Conservation (phyloP, 371 early-diverging fungal genomes). For the Circinella umbellata region DNA sequence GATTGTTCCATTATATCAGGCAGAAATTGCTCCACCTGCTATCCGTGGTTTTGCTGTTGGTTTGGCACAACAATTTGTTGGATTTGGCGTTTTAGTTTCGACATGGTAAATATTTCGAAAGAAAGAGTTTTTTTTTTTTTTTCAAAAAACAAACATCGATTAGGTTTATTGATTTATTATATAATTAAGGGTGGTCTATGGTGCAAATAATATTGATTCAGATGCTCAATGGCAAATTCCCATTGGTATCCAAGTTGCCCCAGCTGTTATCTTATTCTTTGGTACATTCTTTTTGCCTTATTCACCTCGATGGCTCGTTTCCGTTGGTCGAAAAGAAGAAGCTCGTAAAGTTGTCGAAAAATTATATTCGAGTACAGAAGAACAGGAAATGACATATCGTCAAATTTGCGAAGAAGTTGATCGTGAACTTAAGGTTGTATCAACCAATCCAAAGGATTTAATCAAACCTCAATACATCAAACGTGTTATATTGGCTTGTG, state of each 20-base stretch:
- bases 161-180: neutral
- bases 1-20: constrained; percentile 51
- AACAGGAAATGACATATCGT: constrained; percentile 55
- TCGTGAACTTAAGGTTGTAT: constrained; percentile 53
- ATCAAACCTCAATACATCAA: constrained; percentile 31
- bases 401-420: constrained; percentile 48
- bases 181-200: constrained; percentile 38
- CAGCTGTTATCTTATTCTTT: constrained; percentile 41
- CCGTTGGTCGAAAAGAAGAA: constrained; percentile 42
- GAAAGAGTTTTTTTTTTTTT: neutral
- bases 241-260: constrained; percentile 39
- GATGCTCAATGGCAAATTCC: constrained; percentile 49
- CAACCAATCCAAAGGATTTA: constrained; percentile 76
- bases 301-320: constrained; percentile 61
- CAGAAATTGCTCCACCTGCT: constrained; percentile 48
- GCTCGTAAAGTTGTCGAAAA: constrained; percentile 34
- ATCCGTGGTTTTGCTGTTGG: constrained; percentile 39
- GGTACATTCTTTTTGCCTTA: constrained; percentile 56
- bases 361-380: constrained; percentile 36
- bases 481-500: constrained; percentile 19
- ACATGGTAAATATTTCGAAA: constrained; percentile 10
- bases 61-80: constrained; percentile 30
- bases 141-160: neutral
- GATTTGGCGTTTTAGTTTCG: constrained; percentile 24
- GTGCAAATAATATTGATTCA: constrained; percentile 22